Percentiles rank a stretch among this genome's conserved stretches.
These are phyloP conservation scores for Talaromyces sp. DNA, from an alignment of 2,329 filamentous ascomycete genomes.

Conservation along the genomic window DNA sequence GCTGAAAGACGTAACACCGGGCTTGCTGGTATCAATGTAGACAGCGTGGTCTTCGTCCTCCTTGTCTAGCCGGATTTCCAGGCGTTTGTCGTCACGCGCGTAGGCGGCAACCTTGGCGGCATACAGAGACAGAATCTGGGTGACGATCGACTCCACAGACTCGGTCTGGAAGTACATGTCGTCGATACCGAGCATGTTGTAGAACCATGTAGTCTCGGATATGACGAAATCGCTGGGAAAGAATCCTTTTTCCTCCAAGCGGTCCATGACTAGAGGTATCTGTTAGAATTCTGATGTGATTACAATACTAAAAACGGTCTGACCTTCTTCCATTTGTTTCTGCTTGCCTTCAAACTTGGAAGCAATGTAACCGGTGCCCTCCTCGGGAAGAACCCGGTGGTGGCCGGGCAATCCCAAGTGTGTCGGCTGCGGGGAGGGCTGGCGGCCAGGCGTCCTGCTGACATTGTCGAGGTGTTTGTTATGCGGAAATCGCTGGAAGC, in stretches of 20 bases:
- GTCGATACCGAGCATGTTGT: slow-evolving; percentile 94
- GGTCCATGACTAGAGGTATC: slow-evolving; percentile 62
- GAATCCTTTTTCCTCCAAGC: slow-evolving; percentile 73
- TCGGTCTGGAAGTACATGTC: slow-evolving; percentile 98
- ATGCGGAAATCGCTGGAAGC: slow-evolving; percentile 37
- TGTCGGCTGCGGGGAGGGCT: slow-evolving; percentile 81
- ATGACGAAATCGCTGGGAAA: slow-evolving; percentile 79
- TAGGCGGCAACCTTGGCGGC: slow-evolving; percentile 94
- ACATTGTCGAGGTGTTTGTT: slow-evolving; percentile 56
- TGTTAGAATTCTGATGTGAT: slow-evolving; percentile 15
- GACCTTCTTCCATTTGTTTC: slow-evolving; percentile 79
- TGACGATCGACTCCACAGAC: slow-evolving; percentile 77
- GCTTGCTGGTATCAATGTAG: slow-evolving; percentile 95
- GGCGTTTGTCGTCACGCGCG: slow-evolving; percentile 83
- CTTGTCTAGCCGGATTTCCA: slow-evolving; percentile 94
- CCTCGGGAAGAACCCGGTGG: slow-evolving; percentile 73
- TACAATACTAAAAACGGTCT: slow-evolving; percentile 9
- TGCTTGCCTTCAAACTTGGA: slow-evolving; percentile 90
- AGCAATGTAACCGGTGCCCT: slow-evolving; percentile 89
- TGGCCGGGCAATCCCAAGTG: slow-evolving; percentile 66
- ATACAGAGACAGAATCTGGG: slow-evolving; percentile 92
- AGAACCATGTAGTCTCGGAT: slow-evolving; percentile 90
- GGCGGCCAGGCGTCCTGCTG: slow-evolving; percentile 50
- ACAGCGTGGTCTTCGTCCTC: slow-evolving; percentile 92
- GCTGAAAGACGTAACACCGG: slow-evolving; percentile 66